Percentiles rank a stretch among this genome's conserved stretches.
Conservation (phyloP, 1,284 basidiomycete species). For the Ustilago nuda region DNA sequence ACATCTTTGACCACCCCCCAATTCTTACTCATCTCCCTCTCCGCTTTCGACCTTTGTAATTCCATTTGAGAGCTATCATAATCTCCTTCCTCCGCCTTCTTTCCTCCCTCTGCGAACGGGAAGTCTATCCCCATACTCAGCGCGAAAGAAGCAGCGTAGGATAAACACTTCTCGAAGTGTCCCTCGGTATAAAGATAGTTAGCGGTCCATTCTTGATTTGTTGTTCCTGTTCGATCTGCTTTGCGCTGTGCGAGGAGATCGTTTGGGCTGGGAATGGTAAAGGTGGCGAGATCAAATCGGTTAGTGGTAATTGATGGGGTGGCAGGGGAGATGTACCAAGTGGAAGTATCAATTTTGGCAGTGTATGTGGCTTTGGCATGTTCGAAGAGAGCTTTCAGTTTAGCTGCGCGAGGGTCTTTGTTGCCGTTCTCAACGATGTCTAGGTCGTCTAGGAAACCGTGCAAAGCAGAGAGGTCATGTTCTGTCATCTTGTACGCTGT, state of each 20-base stretch:
- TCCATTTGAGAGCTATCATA: constrained; percentile 27
- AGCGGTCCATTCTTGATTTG: constrained; percentile 43
- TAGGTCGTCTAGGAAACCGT: constrained; percentile 37
- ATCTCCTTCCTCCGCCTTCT: neutral
- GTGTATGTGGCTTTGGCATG: constrained; percentile 36
- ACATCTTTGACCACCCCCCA: constrained; percentile 48
- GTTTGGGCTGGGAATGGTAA: constrained; percentile 13
- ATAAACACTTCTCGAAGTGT: constrained; percentile 35
- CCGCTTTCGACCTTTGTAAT: constrained; percentile 25
- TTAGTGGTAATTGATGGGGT: neutral
- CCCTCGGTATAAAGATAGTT: constrained; percentile 37
- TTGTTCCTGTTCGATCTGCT: constrained; percentile 21
- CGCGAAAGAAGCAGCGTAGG: constrained; percentile 39
- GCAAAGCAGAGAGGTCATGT: constrained; percentile 37
- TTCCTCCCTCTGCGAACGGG: neutral
- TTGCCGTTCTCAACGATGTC: constrained; percentile 33
- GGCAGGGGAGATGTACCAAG: constrained; percentile 25
- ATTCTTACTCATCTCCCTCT: constrained; percentile 44
- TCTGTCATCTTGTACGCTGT: constrained; percentile 10
- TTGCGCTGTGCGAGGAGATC: constrained; percentile 16
- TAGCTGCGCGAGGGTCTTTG: constrained; percentile 38
- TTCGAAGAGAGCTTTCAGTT: constrained; percentile 42
- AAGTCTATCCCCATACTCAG: constrained; percentile 29
- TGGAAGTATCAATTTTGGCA: constrained; percentile 37
- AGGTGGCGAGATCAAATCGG: constrained; percentile 8